phyloP scores from a whole-genome alignment of 345 rosid genomes.

The Euphorbia peplus region DNA sequence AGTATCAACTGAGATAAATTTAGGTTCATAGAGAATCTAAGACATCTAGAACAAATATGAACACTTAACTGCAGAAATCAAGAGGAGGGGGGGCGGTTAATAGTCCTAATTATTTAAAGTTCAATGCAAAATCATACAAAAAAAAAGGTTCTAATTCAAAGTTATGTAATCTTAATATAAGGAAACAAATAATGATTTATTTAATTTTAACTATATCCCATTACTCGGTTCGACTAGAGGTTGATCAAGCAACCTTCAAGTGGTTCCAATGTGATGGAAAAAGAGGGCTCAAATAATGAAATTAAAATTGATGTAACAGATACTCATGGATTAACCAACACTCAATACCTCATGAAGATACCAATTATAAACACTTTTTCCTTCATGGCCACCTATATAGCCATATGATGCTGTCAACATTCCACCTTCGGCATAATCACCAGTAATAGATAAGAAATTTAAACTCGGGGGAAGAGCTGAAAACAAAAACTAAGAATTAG shows the following conservation, averaged over 20 bases:
- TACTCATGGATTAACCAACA: constrained; percentile 7
- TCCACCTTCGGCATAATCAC: constrained; percentile 80
- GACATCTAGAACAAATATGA: background rate
- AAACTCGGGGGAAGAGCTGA: constrained; percentile 97
- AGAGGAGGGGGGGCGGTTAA: background rate
- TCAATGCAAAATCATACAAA: background rate
- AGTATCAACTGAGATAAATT: background rate
- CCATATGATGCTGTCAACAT: constrained; percentile 93
- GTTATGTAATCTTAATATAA: background rate
- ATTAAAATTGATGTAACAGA: no score
- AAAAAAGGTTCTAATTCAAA: background rate
- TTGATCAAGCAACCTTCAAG: background rate
- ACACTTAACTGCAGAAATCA: background rate
- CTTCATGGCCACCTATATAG: constrained; percentile 94
- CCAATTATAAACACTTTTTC: constrained; percentile 85
- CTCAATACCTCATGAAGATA: constrained; percentile 79
- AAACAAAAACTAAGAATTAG: constrained; percentile 23
- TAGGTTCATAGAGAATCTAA: background rate
- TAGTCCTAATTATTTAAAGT: background rate
- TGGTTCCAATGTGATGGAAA: no score
- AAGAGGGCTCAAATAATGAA: no score
- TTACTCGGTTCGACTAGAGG: no score
- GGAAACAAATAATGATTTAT: background rate
- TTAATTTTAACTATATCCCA: no score
- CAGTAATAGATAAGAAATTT: constrained; percentile 87